Conservation (phyloP, 176 grass and related monocot species). For the Leersia perrieri region DNA sequence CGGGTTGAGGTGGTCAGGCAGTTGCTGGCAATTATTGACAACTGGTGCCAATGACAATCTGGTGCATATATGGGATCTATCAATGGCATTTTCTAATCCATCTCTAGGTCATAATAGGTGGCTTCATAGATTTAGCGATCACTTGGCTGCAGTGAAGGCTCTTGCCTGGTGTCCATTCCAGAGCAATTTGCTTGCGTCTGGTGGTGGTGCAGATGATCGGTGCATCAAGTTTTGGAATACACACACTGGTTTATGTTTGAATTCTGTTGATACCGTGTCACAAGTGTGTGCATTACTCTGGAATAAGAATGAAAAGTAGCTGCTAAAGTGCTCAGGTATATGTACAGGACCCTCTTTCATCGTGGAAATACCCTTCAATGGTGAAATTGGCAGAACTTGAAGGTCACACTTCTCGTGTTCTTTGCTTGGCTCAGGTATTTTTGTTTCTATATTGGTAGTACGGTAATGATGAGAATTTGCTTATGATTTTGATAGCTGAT, state of each 20-base stretch:
- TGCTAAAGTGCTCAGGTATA: conserved; percentile 50
- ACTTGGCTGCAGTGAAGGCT: conserved; percentile 59
- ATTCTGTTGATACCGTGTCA: conserved; percentile 58
- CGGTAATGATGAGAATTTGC: conserved; percentile 9
- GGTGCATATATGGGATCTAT: conserved; percentile 58
- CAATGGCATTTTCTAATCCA: conserved; percentile 43
- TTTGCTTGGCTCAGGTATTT: conserved; percentile 63
- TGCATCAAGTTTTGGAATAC: conserved; percentile 71
- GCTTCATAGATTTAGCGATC: conserved; percentile 43
- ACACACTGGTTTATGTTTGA: conserved; percentile 42
- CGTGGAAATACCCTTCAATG: conserved; percentile 67
- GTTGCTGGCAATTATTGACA: conserved; percentile 47
- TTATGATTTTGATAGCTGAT: conserved; percentile 14
- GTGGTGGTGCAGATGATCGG: conserved; percentile 43
- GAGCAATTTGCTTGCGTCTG: conserved; percentile 64
- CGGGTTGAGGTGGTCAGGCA: conserved; percentile 55
- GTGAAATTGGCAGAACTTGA: conserved; percentile 51
- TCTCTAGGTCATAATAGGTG: conserved; percentile 5
- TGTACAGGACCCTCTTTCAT: conserved; percentile 37
- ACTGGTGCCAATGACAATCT: conserved; percentile 61
- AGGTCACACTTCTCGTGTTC: conserved; percentile 54
- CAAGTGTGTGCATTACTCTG: conserved; percentile 58
- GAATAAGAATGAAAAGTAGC: conserved; percentile 61
- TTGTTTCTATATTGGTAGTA: not conserved
- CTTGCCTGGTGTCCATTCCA: conserved; percentile 77